These are phyloP conservation scores for Cryptococcus deneoformans DNA, from an alignment of 1,284 basidiomycete genomes.

Conservation along the genomic window DNA sequence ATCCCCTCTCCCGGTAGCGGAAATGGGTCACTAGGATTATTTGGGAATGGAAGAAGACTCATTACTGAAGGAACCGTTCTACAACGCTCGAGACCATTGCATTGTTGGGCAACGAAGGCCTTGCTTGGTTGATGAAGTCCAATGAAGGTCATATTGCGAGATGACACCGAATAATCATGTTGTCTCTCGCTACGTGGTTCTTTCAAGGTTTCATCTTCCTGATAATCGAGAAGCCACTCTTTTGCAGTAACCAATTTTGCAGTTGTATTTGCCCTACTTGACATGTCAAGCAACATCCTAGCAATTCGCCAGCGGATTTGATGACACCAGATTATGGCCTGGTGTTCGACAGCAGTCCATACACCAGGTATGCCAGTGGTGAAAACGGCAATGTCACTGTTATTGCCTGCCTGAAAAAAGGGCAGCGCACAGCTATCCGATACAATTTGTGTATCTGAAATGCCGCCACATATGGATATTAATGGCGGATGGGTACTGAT, in stretches of 20 bases:
- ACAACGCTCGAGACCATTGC: conserved; percentile 4
- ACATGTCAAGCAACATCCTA: conserved; percentile 68
- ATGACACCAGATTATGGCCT: conserved; percentile 98
- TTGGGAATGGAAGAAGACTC: conserved; percentile 14
- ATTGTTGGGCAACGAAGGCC: conserved; percentile 2
- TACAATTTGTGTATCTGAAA: conserved; percentile 86
- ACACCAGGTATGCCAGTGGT: conserved; percentile 81
- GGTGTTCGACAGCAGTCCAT: conserved; percentile 95
- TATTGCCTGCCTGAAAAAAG: conserved; percentile 9
- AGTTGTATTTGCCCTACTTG: conserved; percentile 19
- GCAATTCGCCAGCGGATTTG: conserved; percentile 90
- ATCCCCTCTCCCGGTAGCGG: conserved; percentile 38
- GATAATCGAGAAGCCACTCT: conserved; percentile 7
- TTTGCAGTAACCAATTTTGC: conserved; percentile 13
- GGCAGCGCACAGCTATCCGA: conserved; percentile 84
- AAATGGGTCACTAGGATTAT: conserved; percentile 22
- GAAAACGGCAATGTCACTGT: conserved; percentile 71
- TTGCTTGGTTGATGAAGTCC: neutral
- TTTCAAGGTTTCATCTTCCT: neutral
- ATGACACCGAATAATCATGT: conserved; percentile 1
- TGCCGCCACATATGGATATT: conserved; percentile 86
- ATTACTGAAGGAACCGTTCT: neutral
- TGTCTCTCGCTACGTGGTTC: neutral
- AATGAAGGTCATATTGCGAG: conserved; percentile 22
- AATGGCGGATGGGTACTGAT: conserved; percentile 57